These are phyloP conservation scores for Elongisporangium anandrum DNA, from an alignment of 352 stramenopile species.

Conservation along the genomic window DNA sequence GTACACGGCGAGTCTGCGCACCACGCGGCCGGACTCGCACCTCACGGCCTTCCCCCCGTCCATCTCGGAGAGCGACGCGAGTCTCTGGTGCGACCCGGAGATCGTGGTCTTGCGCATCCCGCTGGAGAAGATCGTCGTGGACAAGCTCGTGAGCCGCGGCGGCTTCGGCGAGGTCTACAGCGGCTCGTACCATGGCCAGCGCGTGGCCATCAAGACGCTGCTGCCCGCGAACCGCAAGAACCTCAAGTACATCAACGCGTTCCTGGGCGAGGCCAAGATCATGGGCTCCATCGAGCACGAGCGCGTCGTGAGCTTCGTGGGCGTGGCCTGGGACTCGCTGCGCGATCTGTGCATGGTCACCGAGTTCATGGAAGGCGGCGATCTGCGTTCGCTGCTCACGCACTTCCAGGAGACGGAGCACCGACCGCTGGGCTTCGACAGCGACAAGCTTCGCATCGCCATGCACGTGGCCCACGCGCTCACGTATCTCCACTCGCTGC, in stretches of 20 bases:
- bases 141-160: slow-evolving; percentile 30
- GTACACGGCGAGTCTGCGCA: too few relatives aligned
- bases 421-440: slow-evolving; percentile 26
- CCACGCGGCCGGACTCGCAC: too few relatives aligned
- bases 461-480: slow-evolving; percentile 28
- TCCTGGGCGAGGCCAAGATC: slow-evolving; percentile 46
- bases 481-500: slow-evolving; percentile 40
- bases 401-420: slow-evolving; percentile 17
- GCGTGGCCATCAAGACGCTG: slow-evolving; percentile 56
- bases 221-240: slow-evolving; percentile 19
- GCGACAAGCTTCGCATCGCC: slow-evolving; percentile 25
- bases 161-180: slow-evolving; percentile 51
- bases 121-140: too few relatives aligned
- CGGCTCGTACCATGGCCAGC: slow-evolving; percentile 34
- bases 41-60: background rate
- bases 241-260: slow-evolving; percentile 27
- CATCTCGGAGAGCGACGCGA: background rate
- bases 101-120: slow-evolving; percentile 30
- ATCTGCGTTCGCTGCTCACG: slow-evolving; percentile 30
- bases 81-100: slow-evolving; percentile 36
- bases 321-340: slow-evolving; percentile 46
- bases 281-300: slow-evolving; percentile 33
- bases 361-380: slow-evolving; percentile 41
- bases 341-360: slow-evolving; percentile 30
- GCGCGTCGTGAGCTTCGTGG: slow-evolving; percentile 36